Conservation (phyloP, 768 basidiomycete genomes). For the Tulasnella sp. region DNA sequence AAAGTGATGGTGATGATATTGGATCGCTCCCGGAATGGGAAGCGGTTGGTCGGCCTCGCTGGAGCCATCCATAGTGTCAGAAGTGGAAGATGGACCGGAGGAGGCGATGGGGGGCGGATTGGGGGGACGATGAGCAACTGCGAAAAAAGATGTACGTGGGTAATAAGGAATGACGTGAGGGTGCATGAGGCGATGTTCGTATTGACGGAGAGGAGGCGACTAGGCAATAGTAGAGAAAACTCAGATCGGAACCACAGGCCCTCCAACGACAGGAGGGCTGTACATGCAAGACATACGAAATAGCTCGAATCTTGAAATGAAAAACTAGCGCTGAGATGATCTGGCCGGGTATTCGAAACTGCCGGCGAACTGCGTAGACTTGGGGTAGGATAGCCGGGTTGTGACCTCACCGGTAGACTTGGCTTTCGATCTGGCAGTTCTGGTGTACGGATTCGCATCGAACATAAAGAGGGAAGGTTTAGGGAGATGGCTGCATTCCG, state of each 20-base stretch:
- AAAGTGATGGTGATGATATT: background rate
- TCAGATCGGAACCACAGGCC: background rate
- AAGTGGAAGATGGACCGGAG: background rate
- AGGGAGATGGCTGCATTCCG: background rate
- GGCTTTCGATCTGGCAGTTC: background rate
- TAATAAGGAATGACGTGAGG: constrained; percentile 6
- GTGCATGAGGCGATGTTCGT: background rate
- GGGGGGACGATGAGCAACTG: background rate
- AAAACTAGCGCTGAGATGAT: background rate
- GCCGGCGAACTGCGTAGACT: background rate
- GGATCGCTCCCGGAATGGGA: background rate
- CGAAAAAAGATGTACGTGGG: background rate
- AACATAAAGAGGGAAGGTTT: background rate
- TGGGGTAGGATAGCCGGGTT: background rate
- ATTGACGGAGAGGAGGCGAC: background rate
- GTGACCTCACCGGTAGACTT: background rate
- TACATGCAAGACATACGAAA: background rate
- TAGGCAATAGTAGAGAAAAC: background rate
- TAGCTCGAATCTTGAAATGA: background rate
- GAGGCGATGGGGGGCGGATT: background rate
- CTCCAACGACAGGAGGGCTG: background rate
- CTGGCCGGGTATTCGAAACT: background rate
- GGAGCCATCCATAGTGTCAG: background rate
- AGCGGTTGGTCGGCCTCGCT: background rate
- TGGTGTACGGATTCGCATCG: background rate